Conservation (phyloP, 768 basidiomycete genomes). For the Termitomyces sp. region DNA sequence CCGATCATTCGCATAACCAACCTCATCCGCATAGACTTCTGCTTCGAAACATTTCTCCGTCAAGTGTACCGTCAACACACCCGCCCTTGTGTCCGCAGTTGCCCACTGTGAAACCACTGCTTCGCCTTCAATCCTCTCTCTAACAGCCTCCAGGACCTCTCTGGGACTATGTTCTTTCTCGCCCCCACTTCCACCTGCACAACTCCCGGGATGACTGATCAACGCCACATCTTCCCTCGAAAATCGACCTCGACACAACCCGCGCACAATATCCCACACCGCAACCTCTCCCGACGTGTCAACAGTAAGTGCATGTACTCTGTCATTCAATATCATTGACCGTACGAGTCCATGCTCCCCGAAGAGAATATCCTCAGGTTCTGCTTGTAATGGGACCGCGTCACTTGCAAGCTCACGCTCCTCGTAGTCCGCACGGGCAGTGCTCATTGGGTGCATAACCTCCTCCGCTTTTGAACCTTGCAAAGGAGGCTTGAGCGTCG, state of each 20-base stretch:
- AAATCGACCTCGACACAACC: conserved; percentile 70
- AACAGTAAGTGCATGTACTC: conserved; percentile 85
- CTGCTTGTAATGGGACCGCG: conserved; percentile 47
- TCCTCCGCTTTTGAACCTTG: conserved; percentile 32
- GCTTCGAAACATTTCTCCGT: conserved; percentile 89
- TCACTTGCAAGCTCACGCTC: conserved; percentile 78
- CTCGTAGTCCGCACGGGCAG: conserved; percentile 49
- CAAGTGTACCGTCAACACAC: conserved; percentile 82
- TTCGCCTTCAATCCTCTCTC: conserved; percentile 93
- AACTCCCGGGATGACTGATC: conserved; percentile 45
- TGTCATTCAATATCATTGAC: conserved; percentile 77
- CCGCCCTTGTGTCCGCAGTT: conserved; percentile 83
- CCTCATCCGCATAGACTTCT: conserved; percentile 92
- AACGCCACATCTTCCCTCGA: conserved; percentile 57
- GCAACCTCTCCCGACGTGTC: conserved; percentile 86
- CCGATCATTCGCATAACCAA: conserved; percentile 58
- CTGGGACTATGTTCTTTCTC: conserved; percentile 60
- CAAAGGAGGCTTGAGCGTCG: conserved; percentile 26
- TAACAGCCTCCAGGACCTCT: conserved; percentile 82
- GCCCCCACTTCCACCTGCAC: conserved; percentile 27
- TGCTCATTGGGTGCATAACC: conserved; percentile 27
- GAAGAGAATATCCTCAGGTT: conserved; percentile 64
- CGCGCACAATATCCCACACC: conserved; percentile 87
- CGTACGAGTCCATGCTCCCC: conserved; percentile 84
- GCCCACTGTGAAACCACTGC: conserved; percentile 84